phyloP scores from a whole-genome alignment of 176 grass and related monocot genomes.

The Tillandsia fasciculata region DNA sequence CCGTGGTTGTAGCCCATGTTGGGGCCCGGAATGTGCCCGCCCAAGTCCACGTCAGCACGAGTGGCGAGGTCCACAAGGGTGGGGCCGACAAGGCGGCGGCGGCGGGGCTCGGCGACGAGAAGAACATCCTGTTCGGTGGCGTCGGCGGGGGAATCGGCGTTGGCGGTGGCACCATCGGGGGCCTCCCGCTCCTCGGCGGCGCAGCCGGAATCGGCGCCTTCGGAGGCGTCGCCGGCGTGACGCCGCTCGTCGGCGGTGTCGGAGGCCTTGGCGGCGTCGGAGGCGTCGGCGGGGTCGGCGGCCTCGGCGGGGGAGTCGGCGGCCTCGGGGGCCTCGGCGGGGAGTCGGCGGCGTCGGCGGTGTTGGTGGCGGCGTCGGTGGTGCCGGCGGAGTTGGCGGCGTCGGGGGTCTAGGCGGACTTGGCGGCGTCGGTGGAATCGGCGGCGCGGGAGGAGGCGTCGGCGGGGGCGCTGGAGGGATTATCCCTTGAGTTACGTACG shows the following conservation, averaged over 20 bases:
- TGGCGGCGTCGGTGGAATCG: background rate
- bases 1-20: background rate
- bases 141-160: background rate
- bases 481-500: background rate
- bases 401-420: background rate
- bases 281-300: background rate
- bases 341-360: background rate
- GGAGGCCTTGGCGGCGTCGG: background rate
- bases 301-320: background rate
- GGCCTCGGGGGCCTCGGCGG: background rate
- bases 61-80: too few relatives aligned
- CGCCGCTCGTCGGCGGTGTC: background rate
- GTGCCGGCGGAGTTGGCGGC: background rate
- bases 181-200: background rate
- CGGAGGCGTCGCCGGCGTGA: background rate
- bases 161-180: background rate
- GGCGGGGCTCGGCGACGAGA: slow-evolving; percentile 1
- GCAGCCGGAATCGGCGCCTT: background rate
- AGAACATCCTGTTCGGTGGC: background rate
- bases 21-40: background rate
- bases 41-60: background rate
- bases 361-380: background rate
- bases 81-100: background rate
- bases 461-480: background rate
- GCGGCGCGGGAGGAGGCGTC: background rate